Evolutionary conservation across 2,329 filamentous ascomycete species (phyloP).

Genomic region (Fulvia fulva): DNA sequence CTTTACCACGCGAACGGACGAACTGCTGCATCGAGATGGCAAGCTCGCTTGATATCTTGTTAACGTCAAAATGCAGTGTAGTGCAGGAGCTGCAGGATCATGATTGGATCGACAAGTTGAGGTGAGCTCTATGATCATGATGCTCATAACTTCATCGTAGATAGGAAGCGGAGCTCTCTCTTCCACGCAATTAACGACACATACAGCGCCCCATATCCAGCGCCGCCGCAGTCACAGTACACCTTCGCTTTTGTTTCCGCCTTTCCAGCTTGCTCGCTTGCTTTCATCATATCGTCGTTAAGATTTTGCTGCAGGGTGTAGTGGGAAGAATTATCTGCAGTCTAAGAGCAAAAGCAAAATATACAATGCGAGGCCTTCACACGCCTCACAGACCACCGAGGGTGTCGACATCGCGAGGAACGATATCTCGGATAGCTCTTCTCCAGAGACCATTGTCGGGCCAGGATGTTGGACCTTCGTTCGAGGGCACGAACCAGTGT

Average conservation of each 20-base stretch:
- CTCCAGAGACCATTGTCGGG: constrained; percentile 72
- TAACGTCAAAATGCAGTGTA: neutral
- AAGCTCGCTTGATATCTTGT: neutral
- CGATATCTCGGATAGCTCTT: constrained; percentile 25
- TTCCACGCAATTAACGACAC: neutral
- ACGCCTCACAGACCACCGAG: constrained; percentile 13
- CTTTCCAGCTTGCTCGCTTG: neutral
- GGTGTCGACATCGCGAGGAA: constrained; percentile 14
- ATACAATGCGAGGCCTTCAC: constrained; percentile 2
- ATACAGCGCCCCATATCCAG: neutral
- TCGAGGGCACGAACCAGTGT: constrained; percentile 68
- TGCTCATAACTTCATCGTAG: neutral
- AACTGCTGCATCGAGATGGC: neutral
- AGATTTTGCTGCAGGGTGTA: constrained; percentile 21
- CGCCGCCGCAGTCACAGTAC: neutral
- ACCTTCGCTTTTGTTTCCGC: neutral
- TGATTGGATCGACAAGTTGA: neutral
- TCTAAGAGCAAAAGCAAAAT: constrained; percentile 12
- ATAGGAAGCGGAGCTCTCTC: neutral
- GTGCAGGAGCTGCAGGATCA: neutral
- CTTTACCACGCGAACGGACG: neutral
- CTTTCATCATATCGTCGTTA: constrained; percentile 2
- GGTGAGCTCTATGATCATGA: neutral
- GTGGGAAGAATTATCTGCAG: constrained; percentile 21
- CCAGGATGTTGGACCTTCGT: constrained; percentile 45